phyloP scores from a whole-genome alignment of 345 rosid genomes.

The Salix brachista region DNA sequence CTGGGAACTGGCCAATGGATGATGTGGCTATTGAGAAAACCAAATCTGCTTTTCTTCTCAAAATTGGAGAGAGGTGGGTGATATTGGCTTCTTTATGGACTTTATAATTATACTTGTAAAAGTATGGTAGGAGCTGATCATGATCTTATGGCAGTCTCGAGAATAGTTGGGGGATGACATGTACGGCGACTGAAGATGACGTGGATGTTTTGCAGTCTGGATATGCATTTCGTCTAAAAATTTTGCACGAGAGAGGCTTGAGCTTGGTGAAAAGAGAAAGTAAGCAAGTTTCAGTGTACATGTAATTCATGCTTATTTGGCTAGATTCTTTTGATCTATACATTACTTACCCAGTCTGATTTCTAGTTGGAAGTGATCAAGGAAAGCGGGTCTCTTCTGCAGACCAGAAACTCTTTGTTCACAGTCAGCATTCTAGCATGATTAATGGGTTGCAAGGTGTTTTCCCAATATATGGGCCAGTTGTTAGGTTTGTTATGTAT shows the following conservation, averaged over 20 bases:
- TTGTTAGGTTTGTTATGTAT: conserved; percentile 53
- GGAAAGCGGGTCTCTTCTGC: conserved; percentile 49
- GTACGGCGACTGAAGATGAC: conserved; percentile 66
- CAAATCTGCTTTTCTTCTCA: conserved; percentile 77
- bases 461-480: conserved; percentile 61
- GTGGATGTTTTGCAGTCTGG: conserved; percentile 73
- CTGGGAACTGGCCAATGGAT: conserved; percentile 96
- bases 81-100: conserved; percentile 9
- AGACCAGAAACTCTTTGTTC: conserved; percentile 67
- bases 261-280: conserved; percentile 67
- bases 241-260: conserved; percentile 87
- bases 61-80: conserved; percentile 82
- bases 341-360: conserved; percentile 12
- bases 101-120: background rate
- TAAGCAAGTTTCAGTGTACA: conserved; percentile 37
- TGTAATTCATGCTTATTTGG: conserved; percentile 3
- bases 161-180: conserved; percentile 59
- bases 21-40: conserved; percentile 82
- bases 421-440: conserved; percentile 91
- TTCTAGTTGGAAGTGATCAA: conserved; percentile 51
- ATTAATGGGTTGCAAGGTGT: conserved; percentile 74
- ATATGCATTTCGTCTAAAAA: conserved; percentile 75
- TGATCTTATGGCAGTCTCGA: conserved; percentile 57
- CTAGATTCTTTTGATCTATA: conserved; percentile 10
- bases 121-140: background rate